Evolutionary conservation across 257 asterid species (phyloP).

Genomic region (Capsicum chinense): DNA sequence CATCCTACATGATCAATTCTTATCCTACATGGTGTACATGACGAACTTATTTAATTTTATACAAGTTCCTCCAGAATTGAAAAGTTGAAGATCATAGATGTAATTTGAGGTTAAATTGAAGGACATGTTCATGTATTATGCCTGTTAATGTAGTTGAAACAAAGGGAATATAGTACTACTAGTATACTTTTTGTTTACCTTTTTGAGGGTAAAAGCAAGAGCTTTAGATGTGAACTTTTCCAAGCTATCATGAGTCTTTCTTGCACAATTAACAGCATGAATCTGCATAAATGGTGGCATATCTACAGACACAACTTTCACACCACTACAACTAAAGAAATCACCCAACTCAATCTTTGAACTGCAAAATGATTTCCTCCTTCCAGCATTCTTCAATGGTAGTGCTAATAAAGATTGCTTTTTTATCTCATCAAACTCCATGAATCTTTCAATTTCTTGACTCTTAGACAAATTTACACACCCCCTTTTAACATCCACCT

Average conservation of each 20-base stretch:
- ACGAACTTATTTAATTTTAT: no score
- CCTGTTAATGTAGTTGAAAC: no score
- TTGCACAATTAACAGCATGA: slow-evolving; percentile 87
- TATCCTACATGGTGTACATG: no score
- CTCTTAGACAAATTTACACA: slow-evolving; percentile 40
- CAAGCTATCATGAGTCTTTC: slow-evolving; percentile 84
- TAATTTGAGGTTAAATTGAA: no score
- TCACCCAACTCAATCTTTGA: slow-evolving; percentile 72
- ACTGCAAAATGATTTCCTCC: slow-evolving; percentile 73
- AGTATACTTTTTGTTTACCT: slow-evolving; percentile 40
- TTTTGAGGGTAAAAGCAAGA: slow-evolving; percentile 83
- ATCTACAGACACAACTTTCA: slow-evolving; percentile 84
- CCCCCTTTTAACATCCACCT: slow-evolving; percentile 44
- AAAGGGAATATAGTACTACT: no score
- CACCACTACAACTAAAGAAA: slow-evolving; percentile 66
- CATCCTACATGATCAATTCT: no score
- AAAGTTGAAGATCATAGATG: no score
- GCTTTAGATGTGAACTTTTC: slow-evolving; percentile 91
- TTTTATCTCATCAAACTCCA: slow-evolving; percentile 35
- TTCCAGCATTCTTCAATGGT: slow-evolving; percentile 42
- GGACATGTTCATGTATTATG: no score
- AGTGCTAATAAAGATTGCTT: slow-evolving; percentile 41
- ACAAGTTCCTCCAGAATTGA: no score
- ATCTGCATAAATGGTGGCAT: slow-evolving; percentile 96
- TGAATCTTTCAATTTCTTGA: slow-evolving; percentile 40